Conservation (phyloP, 345 rosid species). For the Moringa oleifera region DNA sequence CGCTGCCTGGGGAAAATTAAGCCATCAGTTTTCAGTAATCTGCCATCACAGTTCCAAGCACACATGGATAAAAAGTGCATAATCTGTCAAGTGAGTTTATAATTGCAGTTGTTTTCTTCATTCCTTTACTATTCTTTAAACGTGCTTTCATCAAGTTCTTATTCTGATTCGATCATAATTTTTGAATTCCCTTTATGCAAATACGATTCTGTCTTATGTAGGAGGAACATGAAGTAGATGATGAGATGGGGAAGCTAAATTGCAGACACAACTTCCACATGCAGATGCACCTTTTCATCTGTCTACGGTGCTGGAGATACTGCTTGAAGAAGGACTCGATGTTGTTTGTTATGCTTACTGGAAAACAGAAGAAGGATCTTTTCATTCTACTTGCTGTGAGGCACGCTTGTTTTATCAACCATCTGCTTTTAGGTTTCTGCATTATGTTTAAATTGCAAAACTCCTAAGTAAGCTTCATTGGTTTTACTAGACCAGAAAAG, state of each 20-base stretch:
- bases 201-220: too few species aligned
- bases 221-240: slow-evolving; percentile 75
- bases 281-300: too few species aligned
- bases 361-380: too few species aligned
- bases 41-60: slow-evolving; percentile 19
- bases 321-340: too few species aligned
- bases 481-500: too few species aligned
- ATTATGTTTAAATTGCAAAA: too few species aligned
- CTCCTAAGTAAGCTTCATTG: too few species aligned
- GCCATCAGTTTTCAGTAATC: slow-evolving; percentile 29
- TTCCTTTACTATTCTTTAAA: background rate
- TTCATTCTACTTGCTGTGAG: too few species aligned
- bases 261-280: slow-evolving; percentile 83
- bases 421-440: too few species aligned
- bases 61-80: slow-evolving; percentile 65
- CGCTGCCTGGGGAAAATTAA: slow-evolving; percentile 58
- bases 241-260: slow-evolving; percentile 59
- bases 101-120: background rate
- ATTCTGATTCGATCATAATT: background rate
- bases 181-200: background rate
- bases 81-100: slow-evolving; percentile 65
- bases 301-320: too few species aligned
- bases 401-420: too few species aligned
- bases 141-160: background rate
- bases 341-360: too few species aligned